Base-by-base conservation (phyloP, 208 protist genomes). In the Trypanosoma theileri region DNA sequence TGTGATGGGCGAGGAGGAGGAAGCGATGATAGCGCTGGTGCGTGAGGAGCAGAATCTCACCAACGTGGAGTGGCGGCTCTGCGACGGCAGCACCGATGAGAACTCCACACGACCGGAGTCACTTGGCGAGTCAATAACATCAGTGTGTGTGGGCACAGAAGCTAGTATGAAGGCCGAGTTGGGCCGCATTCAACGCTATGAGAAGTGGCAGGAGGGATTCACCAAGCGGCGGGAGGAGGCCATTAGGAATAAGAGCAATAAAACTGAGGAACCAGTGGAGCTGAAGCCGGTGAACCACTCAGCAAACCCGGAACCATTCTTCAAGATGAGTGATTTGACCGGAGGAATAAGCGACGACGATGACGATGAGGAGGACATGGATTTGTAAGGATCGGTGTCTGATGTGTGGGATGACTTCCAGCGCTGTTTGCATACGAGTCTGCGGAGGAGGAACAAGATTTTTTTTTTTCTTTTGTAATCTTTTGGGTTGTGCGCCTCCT, bases 1-100 rank as follows among this genome's bases (percentile, higher is more conserved):
- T 22, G 59, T 92, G 21, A 73, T 92, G 73, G 72, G 77, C n/a
- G 80, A 91, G 28, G 71, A 76, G 21, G 88, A 94, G 59, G 88
- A 94, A 1, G 82, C 79, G 26, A 66, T 94, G 22, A 69, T 76
- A 46, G 54, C 60, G 14, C 61, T 94, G n/a, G 80, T 94, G 44
- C 75, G 81, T 35, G 22, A 79, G 31, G 80, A 82, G 24, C 61
- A 63, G 35, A 64, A 59, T 10, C 44, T 84, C 31, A 57, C 40
- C 6, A 81, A 94, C 35, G 50, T 88, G 59, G 81, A 89, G 73
- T 59, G 69, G 57, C 55, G 86, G 2, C 65, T 94, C 13, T 94
- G 88, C 54, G 88, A 83, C n/a, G 66, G 85, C 51, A 66, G 28
- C 17, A 46, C 55, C 2, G 42, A 66, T 55, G 67, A 60, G 57